Evolutionary conservation across 1,139 yeast species (phyloP).

Genomic region (Candida tetrigidarum): DNA sequence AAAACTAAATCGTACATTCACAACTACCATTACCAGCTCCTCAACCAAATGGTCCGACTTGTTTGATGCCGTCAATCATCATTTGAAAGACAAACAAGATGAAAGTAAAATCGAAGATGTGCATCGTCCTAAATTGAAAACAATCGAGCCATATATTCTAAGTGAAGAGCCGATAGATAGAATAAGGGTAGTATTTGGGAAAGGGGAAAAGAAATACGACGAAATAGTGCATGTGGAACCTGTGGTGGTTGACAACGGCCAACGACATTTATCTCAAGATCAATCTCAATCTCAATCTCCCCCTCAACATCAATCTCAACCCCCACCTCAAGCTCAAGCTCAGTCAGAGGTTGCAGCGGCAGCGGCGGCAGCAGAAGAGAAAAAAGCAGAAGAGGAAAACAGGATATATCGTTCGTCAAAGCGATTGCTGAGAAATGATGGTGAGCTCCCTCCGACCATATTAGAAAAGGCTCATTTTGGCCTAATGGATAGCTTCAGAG

Average conservation of each 20-base stretch:
- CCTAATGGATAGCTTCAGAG: conserved; percentile 21
- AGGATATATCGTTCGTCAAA: conserved; percentile 42
- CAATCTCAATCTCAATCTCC: too few species aligned
- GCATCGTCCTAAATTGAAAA: conserved; percentile 38
- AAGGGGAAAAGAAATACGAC: conserved; percentile 10
- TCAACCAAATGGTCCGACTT: conserved; percentile 28
- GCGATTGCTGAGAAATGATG: conserved; percentile 35
- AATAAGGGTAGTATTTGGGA: conserved; percentile 25
- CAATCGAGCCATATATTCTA: conserved; percentile 54
- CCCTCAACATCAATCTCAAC: too few species aligned
- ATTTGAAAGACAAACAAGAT: conserved; percentile 34
- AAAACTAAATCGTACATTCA: conserved; percentile 11
- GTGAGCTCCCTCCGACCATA: conserved; percentile 23
- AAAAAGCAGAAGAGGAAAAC: conserved; percentile 23
- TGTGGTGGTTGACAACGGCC: too few species aligned
- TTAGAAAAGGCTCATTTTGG: conserved; percentile 25
- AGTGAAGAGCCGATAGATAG: conserved; percentile 53
- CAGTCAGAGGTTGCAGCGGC: neutral
- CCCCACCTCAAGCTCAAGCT: conserved; percentile 3
- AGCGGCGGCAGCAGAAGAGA: conserved; percentile 7
- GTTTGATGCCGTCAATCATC: conserved; percentile 29
- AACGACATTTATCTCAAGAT: too few species aligned
- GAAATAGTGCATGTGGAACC: conserved; percentile 9
- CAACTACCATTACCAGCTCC: conserved; percentile 18
- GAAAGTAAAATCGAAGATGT: conserved; percentile 36